Percentiles rank a stretch among this genome's conserved stretches.
These are phyloP conservation scores for Buxus sempervirens DNA, from an alignment of 164 flowering plant genomes.

Conservation along the genomic window DNA sequence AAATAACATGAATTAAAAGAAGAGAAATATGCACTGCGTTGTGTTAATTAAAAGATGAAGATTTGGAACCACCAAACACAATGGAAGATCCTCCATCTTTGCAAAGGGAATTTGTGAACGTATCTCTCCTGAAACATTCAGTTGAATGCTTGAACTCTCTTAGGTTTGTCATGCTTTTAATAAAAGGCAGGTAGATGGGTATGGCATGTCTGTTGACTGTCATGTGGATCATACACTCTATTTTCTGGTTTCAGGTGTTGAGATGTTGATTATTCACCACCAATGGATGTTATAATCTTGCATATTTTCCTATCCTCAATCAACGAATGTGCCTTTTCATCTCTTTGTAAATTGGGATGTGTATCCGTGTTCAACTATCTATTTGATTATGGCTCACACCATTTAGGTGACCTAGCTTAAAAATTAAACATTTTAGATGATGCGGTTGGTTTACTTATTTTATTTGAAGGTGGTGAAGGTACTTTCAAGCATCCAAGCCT, in stretches of 20 bases:
- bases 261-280: neutral
- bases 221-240: neutral
- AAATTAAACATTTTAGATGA: neutral
- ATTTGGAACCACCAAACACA: neutral
- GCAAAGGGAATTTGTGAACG: no score
- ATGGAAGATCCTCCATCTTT: no score
- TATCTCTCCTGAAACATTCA: no score
- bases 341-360: neutral
- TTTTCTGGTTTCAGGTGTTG: neutral
- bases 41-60: no score
- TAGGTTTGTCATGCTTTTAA: no score
- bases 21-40: neutral
- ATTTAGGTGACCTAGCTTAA: neutral
- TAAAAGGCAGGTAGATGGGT: neutral
- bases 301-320: no score
- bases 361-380: neutral
- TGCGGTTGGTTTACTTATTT: no score
- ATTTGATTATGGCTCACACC: neutral
- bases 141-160: no score
- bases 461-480: no score
- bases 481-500: no score
- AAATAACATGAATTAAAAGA: no score
- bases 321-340: no score
- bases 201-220: neutral
- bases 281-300: neutral